Evolutionary conservation across 1,284 basidiomycete species (phyloP), one percentile per base, ranked within the genome.

Genomic region (Sporisorium graminicola): DNA sequence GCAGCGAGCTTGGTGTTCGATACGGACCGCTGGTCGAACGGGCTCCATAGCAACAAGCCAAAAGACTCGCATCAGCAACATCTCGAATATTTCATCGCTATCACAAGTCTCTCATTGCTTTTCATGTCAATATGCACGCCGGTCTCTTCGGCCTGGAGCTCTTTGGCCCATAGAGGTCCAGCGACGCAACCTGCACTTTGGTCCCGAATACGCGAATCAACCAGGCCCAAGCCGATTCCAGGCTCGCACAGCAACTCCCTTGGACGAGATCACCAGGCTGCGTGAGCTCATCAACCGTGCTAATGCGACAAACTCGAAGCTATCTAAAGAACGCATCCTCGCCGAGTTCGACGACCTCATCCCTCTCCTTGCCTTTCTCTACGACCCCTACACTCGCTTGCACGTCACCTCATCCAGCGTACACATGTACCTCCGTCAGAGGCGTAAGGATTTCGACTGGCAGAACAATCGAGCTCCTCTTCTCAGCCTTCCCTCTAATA

Each of bases 251-350:
- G 42, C 66, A 14, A 65, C 70, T 0, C 75, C 75, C 0, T 29
- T 77, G 14, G 66, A 73, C 56, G 57, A 77, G 55, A 70, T 77
- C 68, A 74, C 65, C 5, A 56, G 71, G 20, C 53, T 77, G 1
- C 66, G 75, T 12, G 61, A 67, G 31, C 75, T 77, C 35, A 70
- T 77, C 66, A 72, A 66, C 24, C 63, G 66, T 9, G 75, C 63
- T 58, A 69, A 74, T 35, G 64, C 64, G 2, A 71, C 66, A 43
- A 77, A 77, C 49, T 77, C 75, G 2, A 67, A 58, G 47, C 67
- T 67, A 16, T 63, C 56, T 40, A 77, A 77, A 40, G 65, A 64
- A 33, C 67, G 65, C 35, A 67, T 70, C 47, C 55, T 77, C 5
- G 33, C 70, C 37, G 67, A 70, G 24, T 74, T 63, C 42, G 29